phyloP scores from a whole-genome alignment of 1,284 basidiomycete genomes.

The Neonothopanus nambi region DNA sequence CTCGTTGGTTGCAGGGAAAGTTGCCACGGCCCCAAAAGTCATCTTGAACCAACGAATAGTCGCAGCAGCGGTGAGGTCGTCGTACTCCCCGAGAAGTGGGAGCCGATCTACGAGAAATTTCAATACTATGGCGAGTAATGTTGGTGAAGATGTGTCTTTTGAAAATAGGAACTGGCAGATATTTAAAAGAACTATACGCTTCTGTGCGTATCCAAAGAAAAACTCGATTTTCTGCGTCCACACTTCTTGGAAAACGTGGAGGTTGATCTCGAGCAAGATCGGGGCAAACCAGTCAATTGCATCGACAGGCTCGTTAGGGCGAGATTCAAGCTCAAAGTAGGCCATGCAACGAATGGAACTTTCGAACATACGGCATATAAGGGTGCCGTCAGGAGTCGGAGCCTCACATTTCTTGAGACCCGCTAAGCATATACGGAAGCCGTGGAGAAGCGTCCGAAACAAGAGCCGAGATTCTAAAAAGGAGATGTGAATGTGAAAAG shows the following conservation, averaged over 20 bases:
- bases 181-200: conserved; percentile 80
- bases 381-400: conserved; percentile 81
- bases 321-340: conserved; percentile 81
- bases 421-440: conserved; percentile 82
- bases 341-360: conserved; percentile 85
- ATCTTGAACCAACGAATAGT: conserved; percentile 95
- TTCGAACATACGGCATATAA: conserved; percentile 87
- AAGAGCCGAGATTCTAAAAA: conserved; percentile 78
- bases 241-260: conserved; percentile 92
- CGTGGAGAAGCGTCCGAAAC: conserved; percentile 88
- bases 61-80: conserved; percentile 78
- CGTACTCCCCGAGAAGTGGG: conserved; percentile 83
- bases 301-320: conserved; percentile 76
- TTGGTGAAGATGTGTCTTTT: conserved; percentile 84
- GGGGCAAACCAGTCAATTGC: conserved; percentile 85
- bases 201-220: conserved; percentile 80
- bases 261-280: conserved; percentile 80
- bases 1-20: conserved; percentile 83
- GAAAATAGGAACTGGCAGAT: conserved; percentile 88
- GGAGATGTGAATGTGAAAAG: conserved; percentile 2
- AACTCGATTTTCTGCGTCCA: conserved; percentile 91
- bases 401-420: conserved; percentile 82
- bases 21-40: conserved; percentile 89
- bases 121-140: conserved; percentile 91
- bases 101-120: conserved; percentile 86